These are phyloP conservation scores for Paraurostyla sp. DNA, from an alignment of 73 alveolate species.

Conservation along the genomic window DNA sequence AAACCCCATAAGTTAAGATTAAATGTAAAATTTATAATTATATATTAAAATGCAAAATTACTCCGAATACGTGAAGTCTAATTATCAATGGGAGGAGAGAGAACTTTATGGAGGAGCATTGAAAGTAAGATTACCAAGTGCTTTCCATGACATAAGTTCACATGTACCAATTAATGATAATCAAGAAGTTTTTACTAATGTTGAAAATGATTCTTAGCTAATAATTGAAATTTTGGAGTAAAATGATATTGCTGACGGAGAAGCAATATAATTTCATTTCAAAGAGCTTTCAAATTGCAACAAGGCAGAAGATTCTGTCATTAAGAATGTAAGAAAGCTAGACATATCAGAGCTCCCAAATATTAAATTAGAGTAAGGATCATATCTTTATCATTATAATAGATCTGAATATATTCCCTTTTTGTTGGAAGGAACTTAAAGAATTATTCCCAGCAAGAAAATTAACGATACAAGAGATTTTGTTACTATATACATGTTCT, in stretches of 20 bases:
- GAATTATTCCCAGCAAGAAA: constrained; percentile 60
- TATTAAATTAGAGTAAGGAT: neutral
- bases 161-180: constrained; percentile 64
- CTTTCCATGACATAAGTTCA: constrained; percentile 9
- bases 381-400: neutral
- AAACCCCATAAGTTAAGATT: no score
- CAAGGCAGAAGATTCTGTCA: constrained; percentile 23
- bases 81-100: constrained; percentile 14
- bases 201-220: constrained; percentile 11
- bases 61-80: constrained; percentile 5
- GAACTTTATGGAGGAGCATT: constrained; percentile 36
- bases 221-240: constrained; percentile 57
- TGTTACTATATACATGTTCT: constrained; percentile 54
- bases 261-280: constrained; percentile 36
- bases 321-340: neutral
- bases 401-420: neutral
- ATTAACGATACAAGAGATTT: constrained; percentile 56
- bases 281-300: constrained; percentile 1
- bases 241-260: constrained; percentile 24
- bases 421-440: constrained; percentile 52
- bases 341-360: constrained; percentile 31
- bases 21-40: neutral
- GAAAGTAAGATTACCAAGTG: neutral
- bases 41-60: neutral
- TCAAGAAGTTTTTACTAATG: constrained; percentile 65